Conservation (phyloP, 23 red algal species). For the Gracilaria gracilis region DNA sequence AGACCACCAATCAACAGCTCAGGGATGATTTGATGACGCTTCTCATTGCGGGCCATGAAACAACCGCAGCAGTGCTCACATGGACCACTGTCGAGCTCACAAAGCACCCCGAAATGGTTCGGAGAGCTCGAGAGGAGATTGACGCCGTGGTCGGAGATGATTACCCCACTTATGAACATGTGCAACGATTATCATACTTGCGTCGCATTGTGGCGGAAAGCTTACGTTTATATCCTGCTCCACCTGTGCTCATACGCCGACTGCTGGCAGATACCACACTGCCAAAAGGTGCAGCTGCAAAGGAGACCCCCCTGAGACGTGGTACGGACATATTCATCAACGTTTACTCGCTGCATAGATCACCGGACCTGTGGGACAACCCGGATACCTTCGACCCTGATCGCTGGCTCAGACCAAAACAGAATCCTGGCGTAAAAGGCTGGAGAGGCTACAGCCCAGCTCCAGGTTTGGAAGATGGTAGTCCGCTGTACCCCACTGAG, state of each 20-base stretch:
- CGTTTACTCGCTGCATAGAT: slow-evolving; percentile 77
- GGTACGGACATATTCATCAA: slow-evolving; percentile 84
- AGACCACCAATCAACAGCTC: slow-evolving; percentile 81
- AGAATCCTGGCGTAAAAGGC: slow-evolving; percentile 72
- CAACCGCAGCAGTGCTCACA: slow-evolving; percentile 80
- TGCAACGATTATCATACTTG: slow-evolving; percentile 67
- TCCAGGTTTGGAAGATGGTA: slow-evolving; percentile 54
- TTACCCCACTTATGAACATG: slow-evolving; percentile 62
- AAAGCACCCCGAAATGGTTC: slow-evolving; percentile 68
- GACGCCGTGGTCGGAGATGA: slow-evolving; percentile 79
- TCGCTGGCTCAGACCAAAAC: slow-evolving; percentile 64
- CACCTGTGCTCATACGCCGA: slow-evolving; percentile 82
- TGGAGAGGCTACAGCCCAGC: slow-evolving; percentile 77
- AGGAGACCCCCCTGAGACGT: slow-evolving; percentile 55
- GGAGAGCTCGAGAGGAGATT: slow-evolving; percentile 72
- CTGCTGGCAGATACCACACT: slow-evolving; percentile 67
- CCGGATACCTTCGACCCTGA: slow-evolving; percentile 80
- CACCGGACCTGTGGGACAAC: slow-evolving; percentile 75
- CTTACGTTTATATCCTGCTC: slow-evolving; percentile 79
- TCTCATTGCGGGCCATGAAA: slow-evolving; percentile 92
- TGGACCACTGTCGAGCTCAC: slow-evolving; percentile 83
- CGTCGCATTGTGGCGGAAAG: slow-evolving; percentile 73
- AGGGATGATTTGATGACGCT: slow-evolving; percentile 93
- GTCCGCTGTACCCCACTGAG: slow-evolving; percentile 78
- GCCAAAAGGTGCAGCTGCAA: slow-evolving; percentile 48